A percentile compares a stretch with the other conserved stretches of the same genome.
Conservation (phyloP, 176 grass and related monocot species). For the Typha latifolia region DNA sequence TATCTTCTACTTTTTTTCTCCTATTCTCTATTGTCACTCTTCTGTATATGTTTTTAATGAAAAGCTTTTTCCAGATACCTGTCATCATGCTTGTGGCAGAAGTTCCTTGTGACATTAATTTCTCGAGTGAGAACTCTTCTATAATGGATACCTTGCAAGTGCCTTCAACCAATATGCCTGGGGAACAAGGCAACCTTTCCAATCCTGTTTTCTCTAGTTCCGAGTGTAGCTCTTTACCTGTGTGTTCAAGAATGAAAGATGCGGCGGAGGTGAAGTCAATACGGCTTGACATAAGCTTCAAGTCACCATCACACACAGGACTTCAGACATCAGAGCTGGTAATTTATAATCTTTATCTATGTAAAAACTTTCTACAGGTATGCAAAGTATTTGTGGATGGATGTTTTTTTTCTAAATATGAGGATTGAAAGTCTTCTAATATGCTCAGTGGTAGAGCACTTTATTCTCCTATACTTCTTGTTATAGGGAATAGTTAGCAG, state of each 20-base stretch:
- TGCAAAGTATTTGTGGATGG: too few relatives aligned
- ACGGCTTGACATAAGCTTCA: constrained; percentile 98
- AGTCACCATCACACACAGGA: constrained; percentile 91
- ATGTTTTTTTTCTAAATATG: too few relatives aligned
- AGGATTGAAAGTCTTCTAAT: too few relatives aligned
- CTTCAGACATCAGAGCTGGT: constrained; percentile 90
- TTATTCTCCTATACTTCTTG: too few relatives aligned
- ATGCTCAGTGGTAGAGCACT: too few relatives aligned
- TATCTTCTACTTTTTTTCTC: background rate
- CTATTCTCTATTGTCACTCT: constrained; percentile 18
- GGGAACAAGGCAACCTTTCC: constrained; percentile 42
- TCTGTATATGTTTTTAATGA: constrained; percentile 16
- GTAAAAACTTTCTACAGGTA: background rate
- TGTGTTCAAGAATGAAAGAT: constrained; percentile 45
- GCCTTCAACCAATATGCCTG: constrained; percentile 33
- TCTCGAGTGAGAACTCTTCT: constrained; percentile 61
- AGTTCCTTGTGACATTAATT: constrained; percentile 69
- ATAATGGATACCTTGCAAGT: constrained; percentile 59
- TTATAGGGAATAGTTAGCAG: too few relatives aligned
- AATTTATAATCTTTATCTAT: constrained; percentile 29
- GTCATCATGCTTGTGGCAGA: constrained; percentile 89
- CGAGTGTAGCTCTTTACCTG: constrained; percentile 34
- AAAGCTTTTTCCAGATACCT: constrained; percentile 60
- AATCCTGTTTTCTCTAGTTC: constrained; percentile 48
- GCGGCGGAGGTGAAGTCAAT: constrained; percentile 53